phyloP scores from a whole-genome alignment of 2,329 filamentous ascomycete species.

The Arthrocladium fulminans region DNA sequence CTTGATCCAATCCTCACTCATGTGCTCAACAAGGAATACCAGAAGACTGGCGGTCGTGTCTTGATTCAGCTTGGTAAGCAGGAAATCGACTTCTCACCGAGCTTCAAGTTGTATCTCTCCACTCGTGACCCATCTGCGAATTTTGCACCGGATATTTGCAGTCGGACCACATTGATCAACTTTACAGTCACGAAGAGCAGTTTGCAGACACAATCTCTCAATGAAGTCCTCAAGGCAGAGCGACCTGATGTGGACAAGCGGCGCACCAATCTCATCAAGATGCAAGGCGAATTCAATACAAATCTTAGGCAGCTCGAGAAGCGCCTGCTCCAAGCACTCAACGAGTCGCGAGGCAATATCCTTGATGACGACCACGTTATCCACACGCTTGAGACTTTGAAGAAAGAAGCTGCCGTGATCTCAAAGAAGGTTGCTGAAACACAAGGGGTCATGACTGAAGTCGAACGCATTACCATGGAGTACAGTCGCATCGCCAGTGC shows the following conservation, averaged over 20 bases:
- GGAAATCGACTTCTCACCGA: conserved; percentile 96
- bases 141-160: conserved; percentile 95
- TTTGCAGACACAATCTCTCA: conserved; percentile 93
- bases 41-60: conserved; percentile 94
- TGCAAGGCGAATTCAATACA: conserved; percentile 98
- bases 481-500: conserved; percentile 89
- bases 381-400: conserved; percentile 91
- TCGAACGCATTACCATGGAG: conserved; percentile 88
- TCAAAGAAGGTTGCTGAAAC: conserved; percentile 93
- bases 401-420: conserved; percentile 95
- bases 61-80: conserved; percentile 97
- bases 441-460: conserved; percentile 95
- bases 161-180: conserved; percentile 97
- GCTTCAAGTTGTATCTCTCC: conserved; percentile 90
- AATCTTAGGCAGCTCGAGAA: conserved; percentile 94
- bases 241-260: conserved; percentile 94
- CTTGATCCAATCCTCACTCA: conserved; percentile 96
- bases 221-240: conserved; percentile 95
- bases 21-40: conserved; percentile 98
- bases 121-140: conserved; percentile 92
- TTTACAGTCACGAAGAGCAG: conserved; percentile 99
- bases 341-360: conserved; percentile 95
- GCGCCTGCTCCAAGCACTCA: conserved; percentile 83
- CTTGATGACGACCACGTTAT: conserved; percentile 97
- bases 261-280: conserved; percentile 92